A percentile compares a stretch with the other conserved stretches of the same genome.
Evolutionary conservation across 371 early-diverging fungal genomes (phyloP).

Genomic region (Batrachochytrium dendrobatidis): DNA sequence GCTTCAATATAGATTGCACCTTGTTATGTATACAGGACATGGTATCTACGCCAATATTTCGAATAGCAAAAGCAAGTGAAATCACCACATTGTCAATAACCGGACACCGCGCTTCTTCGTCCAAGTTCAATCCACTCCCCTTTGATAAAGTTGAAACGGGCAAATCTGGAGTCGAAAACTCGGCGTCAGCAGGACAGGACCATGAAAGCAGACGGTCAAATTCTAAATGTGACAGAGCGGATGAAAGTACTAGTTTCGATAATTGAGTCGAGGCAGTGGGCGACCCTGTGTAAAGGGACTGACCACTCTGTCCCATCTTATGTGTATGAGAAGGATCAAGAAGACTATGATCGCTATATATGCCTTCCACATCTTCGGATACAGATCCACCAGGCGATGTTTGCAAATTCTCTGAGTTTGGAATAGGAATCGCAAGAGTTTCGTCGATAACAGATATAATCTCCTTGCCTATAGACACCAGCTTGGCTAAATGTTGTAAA

Average conservation of each 20-base stretch:
- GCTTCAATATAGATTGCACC: not conserved
- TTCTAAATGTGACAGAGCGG: conserved; percentile 3
- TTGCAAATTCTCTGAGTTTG: conserved; percentile 8
- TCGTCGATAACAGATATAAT: conserved; percentile 25
- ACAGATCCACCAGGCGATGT: no score
- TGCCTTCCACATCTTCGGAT: no score
- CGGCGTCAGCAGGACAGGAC: conserved; percentile 20
- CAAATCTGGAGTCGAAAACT: conserved; percentile 27
- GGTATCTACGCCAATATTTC: not conserved
- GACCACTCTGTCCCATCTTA: no score
- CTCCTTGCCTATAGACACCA: conserved; percentile 10
- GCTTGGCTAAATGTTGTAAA: conserved; percentile 22
- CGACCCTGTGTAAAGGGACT: no score
- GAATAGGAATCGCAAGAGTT: conserved; percentile 19
- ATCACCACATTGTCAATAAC: conserved; percentile 20
- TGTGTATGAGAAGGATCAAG: no score
- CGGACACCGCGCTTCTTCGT: not conserved
- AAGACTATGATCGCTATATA: no score
- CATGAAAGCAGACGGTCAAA: conserved; percentile 13
- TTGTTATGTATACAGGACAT: not conserved
- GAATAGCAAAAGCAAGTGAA: not conserved
- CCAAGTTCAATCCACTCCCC: not conserved
- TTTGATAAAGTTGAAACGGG: not conserved
- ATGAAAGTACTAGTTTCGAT: conserved; percentile 27
- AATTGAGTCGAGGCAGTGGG: conserved; percentile 41